Evolutionary conservation across 2,329 filamentous ascomycete genomes (phyloP), one percentile per base, ranked within the genome.

Genomic region (Colletotrichum eremochloae): DNA sequence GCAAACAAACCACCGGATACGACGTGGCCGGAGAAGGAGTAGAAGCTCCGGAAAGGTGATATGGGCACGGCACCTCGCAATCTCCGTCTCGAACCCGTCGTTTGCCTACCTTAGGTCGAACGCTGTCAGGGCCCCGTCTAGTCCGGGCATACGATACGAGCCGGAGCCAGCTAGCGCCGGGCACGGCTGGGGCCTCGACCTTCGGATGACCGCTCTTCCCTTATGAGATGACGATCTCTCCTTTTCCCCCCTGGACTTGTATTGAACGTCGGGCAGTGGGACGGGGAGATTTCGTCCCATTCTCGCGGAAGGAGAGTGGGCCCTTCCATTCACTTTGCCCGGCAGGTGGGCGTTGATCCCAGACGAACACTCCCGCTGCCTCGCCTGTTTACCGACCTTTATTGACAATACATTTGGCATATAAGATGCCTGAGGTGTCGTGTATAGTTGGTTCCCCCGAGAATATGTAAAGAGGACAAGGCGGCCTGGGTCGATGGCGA

Each of bases 81-180:
- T 38, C 36, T 63, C 61, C 20, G 12, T 42, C 36, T 31, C 61
- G 20, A 36, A 36, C 31, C 61, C 36, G 20, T 48, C 48, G 44
- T n/a, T 38, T 38, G n/a, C n/a, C 40, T 40, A 7, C 20, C 24
- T 18, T n/a, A 31, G 33, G 14, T 18, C 24, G 31, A 38, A 31
- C 33, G 44, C 60, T 63, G 46, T 15, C 46, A 48, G 40, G 46
- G 36, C 24, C 44, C 46, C 44, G 33, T 63, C n/a, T n/a, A 50
- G 36, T 40, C 46, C 46, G 61, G 61, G n/a, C 46, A 29, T 40
- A 20, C n/a, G 24, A 29, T 40, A 20, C n/a, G 24, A 31, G 20
- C 61, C 61, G 61, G 61, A 40, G 61, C 61, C 36, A 63, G 61
- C 46, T 63, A 63, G 61, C 46, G 46, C 46, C 61, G 46, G 61